These are phyloP conservation scores for Kwoniella newhampshirensis DNA, from an alignment of 768 basidiomycete genomes.

Conservation along the genomic window DNA sequence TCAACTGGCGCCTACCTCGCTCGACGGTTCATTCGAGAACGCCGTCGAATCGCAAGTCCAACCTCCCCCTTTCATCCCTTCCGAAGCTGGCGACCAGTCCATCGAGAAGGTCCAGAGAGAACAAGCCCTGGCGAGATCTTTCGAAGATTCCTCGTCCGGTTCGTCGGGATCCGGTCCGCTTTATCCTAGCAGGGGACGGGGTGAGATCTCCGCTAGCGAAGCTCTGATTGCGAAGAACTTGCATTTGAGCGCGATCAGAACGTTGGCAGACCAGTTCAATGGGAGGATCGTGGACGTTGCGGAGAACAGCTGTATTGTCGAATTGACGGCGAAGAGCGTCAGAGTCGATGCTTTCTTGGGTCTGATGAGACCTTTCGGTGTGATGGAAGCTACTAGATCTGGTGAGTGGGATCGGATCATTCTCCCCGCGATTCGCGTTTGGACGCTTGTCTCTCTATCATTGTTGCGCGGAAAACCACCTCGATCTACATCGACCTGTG, in stretches of 20 bases:
- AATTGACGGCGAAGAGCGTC: conserved; percentile 86
- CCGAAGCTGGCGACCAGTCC: conserved; percentile 44
- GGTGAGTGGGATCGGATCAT: conserved; percentile 63
- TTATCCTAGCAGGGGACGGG: conserved; percentile 29
- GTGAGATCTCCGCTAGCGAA: conserved; percentile 62
- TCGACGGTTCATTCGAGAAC: conserved; percentile 56
- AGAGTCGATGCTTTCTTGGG: conserved; percentile 90
- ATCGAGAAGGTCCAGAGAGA: conserved; percentile 67
- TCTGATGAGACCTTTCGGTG: conserved; percentile 88
- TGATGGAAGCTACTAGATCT: conserved; percentile 90
- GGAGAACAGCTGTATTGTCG: conserved; percentile 91
- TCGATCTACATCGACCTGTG: too few relatives aligned
- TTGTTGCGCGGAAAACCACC: too few relatives aligned
- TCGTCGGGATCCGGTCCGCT: conserved; percentile 34
- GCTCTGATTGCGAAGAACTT: conserved; percentile 85
- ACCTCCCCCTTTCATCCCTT: conserved; percentile 81
- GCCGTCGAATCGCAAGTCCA: conserved; percentile 41
- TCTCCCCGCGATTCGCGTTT: neutral
- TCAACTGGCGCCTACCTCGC: conserved; percentile 80
- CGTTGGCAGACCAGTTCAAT: conserved; percentile 81
- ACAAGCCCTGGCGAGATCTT: conserved; percentile 69
- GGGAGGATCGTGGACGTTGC: conserved; percentile 92
- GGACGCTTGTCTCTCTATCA: conserved; percentile 1
- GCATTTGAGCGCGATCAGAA: conserved; percentile 80
- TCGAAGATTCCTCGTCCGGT: conserved; percentile 60